Base-by-base conservation (phyloP, 441 rosid species). In the Dalechampia spathulata region DNA sequence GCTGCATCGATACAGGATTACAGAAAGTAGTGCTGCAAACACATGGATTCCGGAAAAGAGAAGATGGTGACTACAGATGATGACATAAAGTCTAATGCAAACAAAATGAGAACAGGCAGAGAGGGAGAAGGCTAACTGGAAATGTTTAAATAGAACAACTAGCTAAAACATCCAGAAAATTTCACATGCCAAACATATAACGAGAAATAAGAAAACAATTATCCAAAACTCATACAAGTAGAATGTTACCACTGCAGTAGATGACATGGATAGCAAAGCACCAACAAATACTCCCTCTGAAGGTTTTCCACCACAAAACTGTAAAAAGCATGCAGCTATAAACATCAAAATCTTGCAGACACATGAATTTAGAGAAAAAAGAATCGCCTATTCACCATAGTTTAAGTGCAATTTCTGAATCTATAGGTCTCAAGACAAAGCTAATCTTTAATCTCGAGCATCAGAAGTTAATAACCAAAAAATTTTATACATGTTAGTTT, bases 231-330 rank as follows among this genome's bases (percentile, higher is more conserved):
- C 37, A 49, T 17, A 21, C 20, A 41, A 54, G 40, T 30, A 26
- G 73, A 64, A 61, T 51, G 63, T 76, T 79, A 87, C 97, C 91
- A 90, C 97, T 27, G 94, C 94, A 52, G 97, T 90, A 21, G 97
- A 90, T 64, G 97, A 90, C 97, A 90, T 87, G 42, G 97, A 90
- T 44, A 90, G 78, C 64, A 90, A 83, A 53, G 80, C 86, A 49
- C 97, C 97, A 25, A 90, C 90, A 68, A 87, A 90, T 40, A 90
- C 76, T 55, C 97, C 97, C 76, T 90, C 94, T 52, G 96, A 83
- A 66, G 91, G 79, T 72, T 79, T 82, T 58, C 96, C 97, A 45
- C 97, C 97, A 48, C 96, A 90, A 77, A 90, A 79, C 97, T 87
- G 83, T 73, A 68, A 72, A 64, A 72, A 56, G 44, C 48, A 72